A percentile compares a stretch with the other conserved stretches of the same genome.
Conservation (phyloP, 2,329 filamentous ascomycete species). For the Alternaria arborescens region DNA sequence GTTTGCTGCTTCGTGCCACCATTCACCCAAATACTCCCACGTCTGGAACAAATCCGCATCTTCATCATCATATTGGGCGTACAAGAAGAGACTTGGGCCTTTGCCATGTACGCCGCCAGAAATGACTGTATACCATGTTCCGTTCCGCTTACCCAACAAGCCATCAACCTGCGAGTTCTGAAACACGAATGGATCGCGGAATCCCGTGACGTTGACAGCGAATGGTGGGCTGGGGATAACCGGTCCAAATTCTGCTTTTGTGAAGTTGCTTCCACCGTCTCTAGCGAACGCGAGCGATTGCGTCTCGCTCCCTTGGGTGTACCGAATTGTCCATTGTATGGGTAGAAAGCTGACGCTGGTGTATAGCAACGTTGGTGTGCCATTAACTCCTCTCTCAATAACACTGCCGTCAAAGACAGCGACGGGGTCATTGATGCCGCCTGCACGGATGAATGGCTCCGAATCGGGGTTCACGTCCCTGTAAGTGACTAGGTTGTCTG, state of each 20-base stretch:
- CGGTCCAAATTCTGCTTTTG: slow-evolving; percentile 51
- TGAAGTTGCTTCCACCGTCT: slow-evolving; percentile 54
- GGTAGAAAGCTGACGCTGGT: slow-evolving; percentile 57
- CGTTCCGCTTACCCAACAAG: slow-evolving; percentile 44
- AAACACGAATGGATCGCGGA: slow-evolving; percentile 56
- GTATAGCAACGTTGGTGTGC: slow-evolving; percentile 56
- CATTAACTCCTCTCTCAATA: slow-evolving; percentile 55
- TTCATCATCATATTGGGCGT: slow-evolving; percentile 44
- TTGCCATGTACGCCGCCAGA: slow-evolving; percentile 53
- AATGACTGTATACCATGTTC: slow-evolving; percentile 53
- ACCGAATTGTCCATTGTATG: slow-evolving; percentile 58
- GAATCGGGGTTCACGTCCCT: slow-evolving; percentile 46
- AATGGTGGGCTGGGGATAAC: slow-evolving; percentile 53
- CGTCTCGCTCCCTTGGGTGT: slow-evolving; percentile 58
- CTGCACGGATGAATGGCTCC: slow-evolving; percentile 42
- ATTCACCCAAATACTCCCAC: slow-evolving; percentile 50
- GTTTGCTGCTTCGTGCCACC: slow-evolving; percentile 53
- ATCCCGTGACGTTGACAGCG: slow-evolving; percentile 55
- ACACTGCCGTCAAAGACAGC: slow-evolving; percentile 59
- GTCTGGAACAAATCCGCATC: slow-evolving; percentile 49
- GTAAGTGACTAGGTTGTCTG: slow-evolving; percentile 56
- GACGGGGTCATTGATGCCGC: slow-evolving; percentile 55
- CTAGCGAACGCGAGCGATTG: slow-evolving; percentile 55
- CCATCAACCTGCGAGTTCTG: slow-evolving; percentile 51
- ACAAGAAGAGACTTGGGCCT: slow-evolving; percentile 53